Conservation (phyloP, 1,139 yeast species). For the Meyerozyma carpophila region DNA sequence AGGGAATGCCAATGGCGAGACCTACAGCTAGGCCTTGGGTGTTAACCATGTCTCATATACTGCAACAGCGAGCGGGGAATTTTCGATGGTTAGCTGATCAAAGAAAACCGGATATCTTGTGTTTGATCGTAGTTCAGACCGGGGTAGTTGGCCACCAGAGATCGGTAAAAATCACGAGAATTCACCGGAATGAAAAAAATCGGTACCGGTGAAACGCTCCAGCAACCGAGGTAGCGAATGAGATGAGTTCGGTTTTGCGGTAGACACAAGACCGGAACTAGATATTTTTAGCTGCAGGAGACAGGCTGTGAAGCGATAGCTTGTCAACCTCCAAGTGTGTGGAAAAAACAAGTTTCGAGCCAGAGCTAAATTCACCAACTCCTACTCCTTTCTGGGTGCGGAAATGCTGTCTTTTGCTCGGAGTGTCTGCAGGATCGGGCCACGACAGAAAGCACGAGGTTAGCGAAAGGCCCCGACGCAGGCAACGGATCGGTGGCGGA, state of each 20-base stretch:
- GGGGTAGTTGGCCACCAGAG: not conserved
- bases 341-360: not conserved
- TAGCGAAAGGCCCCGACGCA: too few species aligned
- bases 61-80: not conserved
- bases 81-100: not conserved
- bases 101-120: not conserved
- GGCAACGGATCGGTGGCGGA: not conserved
- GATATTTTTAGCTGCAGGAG: not conserved
- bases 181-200: not conserved
- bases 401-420: not conserved
- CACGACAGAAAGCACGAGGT: too few species aligned
- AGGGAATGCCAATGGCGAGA: constrained; percentile 39
- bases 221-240: not conserved
- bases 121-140: not conserved
- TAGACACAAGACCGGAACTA: not conserved
- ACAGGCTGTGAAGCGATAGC: not conserved
- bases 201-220: not conserved
- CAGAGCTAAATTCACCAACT: not conserved
- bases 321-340: not conserved
- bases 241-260: not conserved
- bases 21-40: constrained; percentile 30
- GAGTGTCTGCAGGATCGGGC: not conserved
- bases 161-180: not conserved
- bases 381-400: not conserved
- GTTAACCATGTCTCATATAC: constrained; percentile 4